Evolutionary conservation across 2,329 filamentous ascomycete species (phyloP).

Genomic region (Amylocarpus encephaloides): DNA sequence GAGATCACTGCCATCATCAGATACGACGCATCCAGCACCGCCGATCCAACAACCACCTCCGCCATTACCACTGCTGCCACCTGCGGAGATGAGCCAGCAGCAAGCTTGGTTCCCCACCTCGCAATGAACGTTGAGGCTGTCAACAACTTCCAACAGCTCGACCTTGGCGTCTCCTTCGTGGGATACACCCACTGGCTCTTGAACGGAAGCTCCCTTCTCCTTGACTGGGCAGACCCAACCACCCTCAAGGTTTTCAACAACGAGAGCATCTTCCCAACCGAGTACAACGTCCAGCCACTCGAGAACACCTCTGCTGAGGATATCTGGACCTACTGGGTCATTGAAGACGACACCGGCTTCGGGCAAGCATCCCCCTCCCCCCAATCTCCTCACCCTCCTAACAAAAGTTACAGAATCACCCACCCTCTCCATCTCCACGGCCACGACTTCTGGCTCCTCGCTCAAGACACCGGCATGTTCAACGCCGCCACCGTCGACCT

Average conservation of each 20-base stretch:
- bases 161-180: constrained; percentile 12
- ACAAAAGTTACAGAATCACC: constrained; percentile 7
- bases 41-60: constrained; percentile 27
- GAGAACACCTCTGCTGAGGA: constrained; percentile 12
- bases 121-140: constrained; percentile 22
- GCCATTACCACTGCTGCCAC: constrained; percentile 14
- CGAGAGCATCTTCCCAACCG: constrained; percentile 26
- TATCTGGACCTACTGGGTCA: constrained; percentile 26
- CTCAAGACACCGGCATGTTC: constrained; percentile 38
- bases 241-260: constrained; percentile 31
- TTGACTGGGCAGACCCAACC: constrained; percentile 44
- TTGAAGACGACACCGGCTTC: constrained; percentile 22
- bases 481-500: constrained; percentile 25
- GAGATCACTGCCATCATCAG: constrained; percentile 36
- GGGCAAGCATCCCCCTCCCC: not conserved
- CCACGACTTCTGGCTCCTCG: constrained; percentile 43
- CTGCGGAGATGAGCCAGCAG: constrained; percentile 29
- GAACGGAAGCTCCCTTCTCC: constrained; percentile 40
- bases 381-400: not conserved
- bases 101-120: constrained; percentile 26
- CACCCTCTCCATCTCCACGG: constrained; percentile 44
- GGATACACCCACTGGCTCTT: constrained; percentile 43
- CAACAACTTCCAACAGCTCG: constrained; percentile 11
- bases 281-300: constrained; percentile 37
- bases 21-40: constrained; percentile 34